phyloP scores from a whole-genome alignment of 305 asterid species.

The Caryopteris hybrid region DNA sequence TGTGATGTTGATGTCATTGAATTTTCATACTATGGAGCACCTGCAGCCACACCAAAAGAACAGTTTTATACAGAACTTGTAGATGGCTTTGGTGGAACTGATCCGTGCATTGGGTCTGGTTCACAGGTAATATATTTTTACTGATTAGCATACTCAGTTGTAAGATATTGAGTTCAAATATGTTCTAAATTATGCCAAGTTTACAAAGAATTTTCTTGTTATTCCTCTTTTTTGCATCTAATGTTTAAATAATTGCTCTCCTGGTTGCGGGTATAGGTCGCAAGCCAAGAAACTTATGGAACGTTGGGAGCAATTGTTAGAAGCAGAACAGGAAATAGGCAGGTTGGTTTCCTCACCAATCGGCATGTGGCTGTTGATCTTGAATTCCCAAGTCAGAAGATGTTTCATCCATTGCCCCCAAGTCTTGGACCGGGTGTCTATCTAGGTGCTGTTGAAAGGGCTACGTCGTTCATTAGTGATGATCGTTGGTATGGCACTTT shows the following conservation, averaged over 20 bases:
- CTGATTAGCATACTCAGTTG: too few species aligned
- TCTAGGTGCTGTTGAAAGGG: constrained; percentile 97
- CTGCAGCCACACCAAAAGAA: constrained; percentile 92
- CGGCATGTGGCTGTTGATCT: constrained; percentile 97
- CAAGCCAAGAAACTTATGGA: constrained; percentile 96
- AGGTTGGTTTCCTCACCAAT: constrained; percentile 93
- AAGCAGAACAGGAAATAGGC: constrained; percentile 84
- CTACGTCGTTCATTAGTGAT: constrained; percentile 91
- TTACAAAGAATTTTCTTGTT: neutral
- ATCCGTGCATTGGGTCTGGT: constrained; percentile 89
- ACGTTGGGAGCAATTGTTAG: constrained; percentile 94
- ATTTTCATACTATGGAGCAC: constrained; percentile 86
- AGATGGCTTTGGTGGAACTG: constrained; percentile 90
- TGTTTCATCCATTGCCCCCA: constrained; percentile 98
- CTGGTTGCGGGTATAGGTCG: constrained; percentile 52
- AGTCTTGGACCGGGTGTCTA: constrained; percentile 96
- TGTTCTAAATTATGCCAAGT: neutral
- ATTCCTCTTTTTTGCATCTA: neutral
- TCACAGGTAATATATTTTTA: constrained; percentile 91
- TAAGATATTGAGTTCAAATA: neutral
- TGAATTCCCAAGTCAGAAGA: constrained; percentile 94
- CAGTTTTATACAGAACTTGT: constrained; percentile 81
- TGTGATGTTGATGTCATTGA: constrained; percentile 98
- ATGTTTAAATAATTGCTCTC: neutral
- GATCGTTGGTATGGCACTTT: constrained; percentile 93